Evolutionary conservation across 1,284 basidiomycete species (phyloP), one percentile per base, ranked within the genome.

Genomic region (Puccinia hordei): DNA sequence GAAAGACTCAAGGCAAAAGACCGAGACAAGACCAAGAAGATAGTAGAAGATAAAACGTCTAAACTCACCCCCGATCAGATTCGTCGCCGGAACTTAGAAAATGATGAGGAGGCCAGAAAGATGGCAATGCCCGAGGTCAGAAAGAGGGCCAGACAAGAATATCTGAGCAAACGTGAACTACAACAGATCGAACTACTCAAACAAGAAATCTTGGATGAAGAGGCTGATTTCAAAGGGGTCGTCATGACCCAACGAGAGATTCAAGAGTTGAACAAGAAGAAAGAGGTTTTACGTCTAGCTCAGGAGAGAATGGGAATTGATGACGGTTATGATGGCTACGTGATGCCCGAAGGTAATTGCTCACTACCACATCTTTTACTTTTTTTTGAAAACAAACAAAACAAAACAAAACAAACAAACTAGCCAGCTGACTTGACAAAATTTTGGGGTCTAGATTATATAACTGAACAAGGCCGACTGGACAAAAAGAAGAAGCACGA

Each of bases 381-480:
- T 35, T 27, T 9, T 46, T 4, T 12, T 1, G 17, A 17, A 33
- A 17, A n/a, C n/a, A n/a, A n/a, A n/a, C n/a, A n/a, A n/a, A n/a
- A n/a, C n/a, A 35, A n/a, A 10, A 38, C 2, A 9, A 27, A 65
- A 19, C 44, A 15, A 59, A 66, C 55, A 74, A 46, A 2, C 27
- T 57, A n/a, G 13, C 9, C 19, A 27, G 2, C 19, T 65, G 12
- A 27, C 17, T 22, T 35, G 63, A 69, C 6, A 82, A 83, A 75
- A 84, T 84, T 3, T 68, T 27, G 6, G 1, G 44, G 44, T 30
- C 82, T 85, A 83, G 96, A 99, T 87, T 99, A 99, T 85, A 89
- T 98, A 84, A 99, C 96, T 0, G 96, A 98, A 84, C 94, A 98
- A 86, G 97, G 97, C n/a, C 96, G 95, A 86, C 93, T 99, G 82